A percentile compares a stretch with the other conserved stretches of the same genome.
Conservation (phyloP, 1,284 basidiomycete genomes). For the Ceratobasidium sp. region DNA sequence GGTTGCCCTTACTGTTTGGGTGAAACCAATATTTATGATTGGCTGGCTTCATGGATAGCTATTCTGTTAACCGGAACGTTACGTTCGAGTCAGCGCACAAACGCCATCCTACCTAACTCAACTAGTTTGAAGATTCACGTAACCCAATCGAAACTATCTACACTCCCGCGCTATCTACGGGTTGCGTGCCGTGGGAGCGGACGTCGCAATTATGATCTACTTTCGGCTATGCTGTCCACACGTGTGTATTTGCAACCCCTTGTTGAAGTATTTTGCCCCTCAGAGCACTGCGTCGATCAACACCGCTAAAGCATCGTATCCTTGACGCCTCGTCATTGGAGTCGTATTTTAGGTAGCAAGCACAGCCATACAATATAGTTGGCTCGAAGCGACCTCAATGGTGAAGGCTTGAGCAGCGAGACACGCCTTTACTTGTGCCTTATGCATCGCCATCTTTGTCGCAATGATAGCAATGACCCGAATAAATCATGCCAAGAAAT, state of each 20-base stretch:
- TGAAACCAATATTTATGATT: not conserved
- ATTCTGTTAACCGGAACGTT: not conserved
- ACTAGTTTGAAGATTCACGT: not conserved
- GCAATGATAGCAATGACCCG: no score
- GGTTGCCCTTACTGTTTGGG: not conserved
- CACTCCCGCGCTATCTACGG: not conserved
- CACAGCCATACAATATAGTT: not conserved
- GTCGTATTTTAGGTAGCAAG: not conserved
- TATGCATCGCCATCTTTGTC: no score
- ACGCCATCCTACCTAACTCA: not conserved
- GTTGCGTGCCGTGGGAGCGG: not conserved
- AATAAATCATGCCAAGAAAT: no score
- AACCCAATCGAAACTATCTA: not conserved
- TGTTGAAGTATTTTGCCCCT: not conserved
- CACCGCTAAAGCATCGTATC: not conserved
- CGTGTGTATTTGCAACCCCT: not conserved
- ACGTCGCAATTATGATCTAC: no score
- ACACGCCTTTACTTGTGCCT: no score
- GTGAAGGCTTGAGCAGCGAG: no score
- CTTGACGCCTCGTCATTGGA: not conserved
- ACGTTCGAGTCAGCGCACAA: not conserved
- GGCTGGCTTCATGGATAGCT: not conserved
- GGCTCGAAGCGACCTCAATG: not conserved
- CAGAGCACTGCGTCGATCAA: constrained; percentile 4
- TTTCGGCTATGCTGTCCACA: constrained; percentile 15